Evolutionary conservation across 75 land plant species (phyloP), one percentile per base, ranked within the genome.

Genomic region (Ceratopteris richardii): DNA sequence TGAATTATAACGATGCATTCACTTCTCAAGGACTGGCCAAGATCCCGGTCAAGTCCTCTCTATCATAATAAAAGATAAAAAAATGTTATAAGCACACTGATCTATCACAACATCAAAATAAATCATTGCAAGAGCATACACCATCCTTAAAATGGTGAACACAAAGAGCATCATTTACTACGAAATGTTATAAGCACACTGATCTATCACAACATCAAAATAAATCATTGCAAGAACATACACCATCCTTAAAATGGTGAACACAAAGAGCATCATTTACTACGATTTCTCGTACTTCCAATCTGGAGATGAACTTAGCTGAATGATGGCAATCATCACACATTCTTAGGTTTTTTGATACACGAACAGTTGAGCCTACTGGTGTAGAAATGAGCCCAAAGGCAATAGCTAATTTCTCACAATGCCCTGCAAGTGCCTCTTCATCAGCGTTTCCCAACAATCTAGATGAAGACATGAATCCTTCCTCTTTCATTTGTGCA

Each of bases 321-420:
- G 80, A 78, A 17, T 28, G 31, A 56, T 88, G 94, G 59, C 94
- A 86, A 44, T 82, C 83, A 56, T 80, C 85, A 58, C 90, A 82
- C 14, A 86, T 76, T n/a, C 90, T 77, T 36, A 82, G 74, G 67
- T 88, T 82, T 57, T 86, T 86, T 1, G 78, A 72, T 42, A 82
- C 71, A 33, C 83, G 71, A 51, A 88, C 74, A 33, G 75, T 61
- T 6, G 77, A 65, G 1, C 83, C 90, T 0, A 73, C 77, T 25
- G 78, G 71, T 4, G 75, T 84, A 58, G 68, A 82, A 37, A 86
- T 66, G 25, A 88, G 66, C 5, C 90, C 90, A 62, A 79, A 88
- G 33, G 90, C 94, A 29, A 86, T 82, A 14, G 90, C 94, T 52
- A 88, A 41, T 64, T 66, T 82, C 63, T 88, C 94, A 65, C 86